phyloP scores from a whole-genome alignment of 108 stramenopile species.

The Skeletonema potamos region DNA sequence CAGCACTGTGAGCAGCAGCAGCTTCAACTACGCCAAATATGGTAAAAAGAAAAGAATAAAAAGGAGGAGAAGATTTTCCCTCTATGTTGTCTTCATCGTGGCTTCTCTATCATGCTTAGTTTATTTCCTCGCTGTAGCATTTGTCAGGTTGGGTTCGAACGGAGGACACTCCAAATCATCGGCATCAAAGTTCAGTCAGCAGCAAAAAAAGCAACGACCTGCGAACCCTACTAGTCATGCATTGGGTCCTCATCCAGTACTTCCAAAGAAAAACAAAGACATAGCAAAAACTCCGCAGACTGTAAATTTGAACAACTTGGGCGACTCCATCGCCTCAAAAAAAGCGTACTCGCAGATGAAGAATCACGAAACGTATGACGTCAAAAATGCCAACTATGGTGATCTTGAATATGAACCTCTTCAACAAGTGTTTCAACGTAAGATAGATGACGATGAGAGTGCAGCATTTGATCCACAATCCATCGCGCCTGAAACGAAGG shows the following conservation, averaged over 20 bases:
- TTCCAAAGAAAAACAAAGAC: neutral
- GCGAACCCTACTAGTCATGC: neutral
- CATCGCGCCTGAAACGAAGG: neutral
- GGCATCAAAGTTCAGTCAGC: neutral
- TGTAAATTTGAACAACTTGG: neutral
- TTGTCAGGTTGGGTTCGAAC: neutral
- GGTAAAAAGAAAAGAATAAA: slow-evolving; percentile 4
- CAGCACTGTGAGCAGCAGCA: neutral
- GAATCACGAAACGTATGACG: neutral
- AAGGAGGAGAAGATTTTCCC: neutral
- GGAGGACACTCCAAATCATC: neutral
- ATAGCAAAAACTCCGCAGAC: neutral
- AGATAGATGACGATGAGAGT: neutral
- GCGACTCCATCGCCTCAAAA: neutral
- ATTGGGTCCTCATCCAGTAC: neutral
- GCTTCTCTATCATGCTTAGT: neutral
- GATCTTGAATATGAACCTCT: neutral
- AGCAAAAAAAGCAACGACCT: neutral
- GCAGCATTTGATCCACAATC: slow-evolving; percentile 27
- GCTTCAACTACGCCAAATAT: slow-evolving; percentile 23
- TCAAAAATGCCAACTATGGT: neutral
- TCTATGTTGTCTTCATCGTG: neutral
- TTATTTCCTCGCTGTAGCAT: neutral
- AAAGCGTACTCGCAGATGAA: neutral
- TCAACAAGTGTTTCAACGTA: neutral